phyloP scores from a whole-genome alignment of 1,139 yeast species.

The Candida anutae region DNA sequence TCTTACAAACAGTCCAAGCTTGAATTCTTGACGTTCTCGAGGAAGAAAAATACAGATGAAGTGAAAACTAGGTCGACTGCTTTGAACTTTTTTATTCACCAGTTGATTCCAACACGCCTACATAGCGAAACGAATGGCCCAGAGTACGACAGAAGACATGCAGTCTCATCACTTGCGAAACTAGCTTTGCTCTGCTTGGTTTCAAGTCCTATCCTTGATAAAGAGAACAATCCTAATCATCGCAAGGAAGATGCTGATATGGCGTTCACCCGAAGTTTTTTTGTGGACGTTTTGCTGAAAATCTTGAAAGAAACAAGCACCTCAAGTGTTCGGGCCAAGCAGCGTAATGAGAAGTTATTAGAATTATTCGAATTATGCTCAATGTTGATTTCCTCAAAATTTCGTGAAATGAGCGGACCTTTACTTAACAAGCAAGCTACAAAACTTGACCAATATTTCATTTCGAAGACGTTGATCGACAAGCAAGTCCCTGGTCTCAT shows the following conservation, averaged over 20 bases:
- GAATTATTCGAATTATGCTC: slow-evolving; percentile 51
- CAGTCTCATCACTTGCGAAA: slow-evolving; percentile 46
- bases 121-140: slow-evolving; percentile 24
- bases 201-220: slow-evolving; percentile 42
- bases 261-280: slow-evolving; percentile 64
- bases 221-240: slow-evolving; percentile 34
- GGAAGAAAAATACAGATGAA: slow-evolving; percentile 32
- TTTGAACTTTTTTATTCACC: slow-evolving; percentile 69
- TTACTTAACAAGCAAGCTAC: slow-evolving; percentile 41
- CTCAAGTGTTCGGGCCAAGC: slow-evolving; percentile 17
- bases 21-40: slow-evolving; percentile 73
- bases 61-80: slow-evolving; percentile 65
- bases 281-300: slow-evolving; percentile 63
- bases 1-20: slow-evolving; percentile 78
- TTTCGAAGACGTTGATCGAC: slow-evolving; percentile 61
- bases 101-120: slow-evolving; percentile 53
- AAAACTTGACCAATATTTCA: slow-evolving; percentile 49
- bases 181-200: slow-evolving; percentile 53
- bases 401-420: slow-evolving; percentile 36
- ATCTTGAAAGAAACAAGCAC: slow-evolving; percentile 45
- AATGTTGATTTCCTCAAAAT: slow-evolving; percentile 33
- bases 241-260: slow-evolving; percentile 59
- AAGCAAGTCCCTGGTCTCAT: slow-evolving; percentile 53
- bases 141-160: slow-evolving; percentile 24
- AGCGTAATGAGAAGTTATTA: slow-evolving; percentile 46